Evolutionary conservation across 129 eudicot species (phyloP).

Genomic region (Dittrichia graveolens): DNA sequence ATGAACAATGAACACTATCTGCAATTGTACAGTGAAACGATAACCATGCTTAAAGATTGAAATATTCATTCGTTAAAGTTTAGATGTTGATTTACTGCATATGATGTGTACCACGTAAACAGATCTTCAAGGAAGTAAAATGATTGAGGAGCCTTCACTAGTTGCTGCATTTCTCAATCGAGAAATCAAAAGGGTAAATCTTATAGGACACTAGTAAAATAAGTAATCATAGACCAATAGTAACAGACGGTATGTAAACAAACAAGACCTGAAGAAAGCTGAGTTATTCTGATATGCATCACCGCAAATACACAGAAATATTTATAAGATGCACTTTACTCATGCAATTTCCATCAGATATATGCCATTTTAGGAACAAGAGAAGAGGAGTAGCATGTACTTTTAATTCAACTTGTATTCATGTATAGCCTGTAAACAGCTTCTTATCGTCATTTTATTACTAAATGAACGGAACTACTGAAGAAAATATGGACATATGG

Average conservation of each 20-base stretch:
- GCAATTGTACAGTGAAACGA: neutral
- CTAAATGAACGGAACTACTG: neutral
- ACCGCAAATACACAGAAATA: neutral
- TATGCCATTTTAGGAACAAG: neutral
- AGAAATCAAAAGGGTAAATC: neutral
- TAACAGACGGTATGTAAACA: neutral
- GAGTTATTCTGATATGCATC: neutral
- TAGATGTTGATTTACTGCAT: neutral
- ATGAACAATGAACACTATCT: neutral
- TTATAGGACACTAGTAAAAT: neutral
- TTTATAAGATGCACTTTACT: neutral
- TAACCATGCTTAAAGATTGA: neutral
- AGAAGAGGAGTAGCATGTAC: neutral
- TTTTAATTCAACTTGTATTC: neutral
- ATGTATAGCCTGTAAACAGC: neutral
- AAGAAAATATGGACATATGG: neutral
- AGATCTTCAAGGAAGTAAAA: neutral
- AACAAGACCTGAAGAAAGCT: neutral
- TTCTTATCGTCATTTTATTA: conserved; percentile 1
- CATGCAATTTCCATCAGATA: conserved; percentile 17
- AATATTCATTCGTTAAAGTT: neutral
- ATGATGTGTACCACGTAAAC: neutral
- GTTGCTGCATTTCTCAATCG: neutral
- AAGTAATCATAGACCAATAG: neutral
- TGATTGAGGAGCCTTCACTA: neutral